Evolutionary conservation across 306 rosid species (phyloP).

Genomic region (Mucuna pruriens): DNA sequence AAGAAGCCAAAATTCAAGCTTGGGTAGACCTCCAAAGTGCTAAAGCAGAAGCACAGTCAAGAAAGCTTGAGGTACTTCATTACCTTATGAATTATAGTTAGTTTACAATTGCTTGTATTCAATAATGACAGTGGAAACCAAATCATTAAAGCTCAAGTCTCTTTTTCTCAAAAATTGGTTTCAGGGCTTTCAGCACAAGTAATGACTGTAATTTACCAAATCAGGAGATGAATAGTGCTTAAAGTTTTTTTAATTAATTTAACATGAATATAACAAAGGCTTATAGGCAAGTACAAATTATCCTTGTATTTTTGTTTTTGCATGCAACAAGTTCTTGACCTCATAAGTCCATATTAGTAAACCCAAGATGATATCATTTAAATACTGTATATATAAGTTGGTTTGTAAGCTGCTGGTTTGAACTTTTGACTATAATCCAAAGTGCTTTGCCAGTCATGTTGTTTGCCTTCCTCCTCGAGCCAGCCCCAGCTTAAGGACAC

Average conservation of each 20-base stretch:
- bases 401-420: slow-evolving; percentile 1
- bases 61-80: slow-evolving; percentile 86
- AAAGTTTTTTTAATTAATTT: background rate
- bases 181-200: background rate
- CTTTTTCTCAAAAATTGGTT: background rate
- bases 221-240: background rate
- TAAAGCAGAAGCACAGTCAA: slow-evolving; percentile 95
- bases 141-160: background rate
- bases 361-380: background rate
- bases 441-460: slow-evolving; percentile 41
- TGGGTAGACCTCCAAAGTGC: slow-evolving; percentile 96
- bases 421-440: slow-evolving; percentile 26
- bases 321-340: background rate
- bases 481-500: slow-evolving; percentile 52
- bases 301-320: background rate
- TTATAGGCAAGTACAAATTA: no score
- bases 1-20: slow-evolving; percentile 94
- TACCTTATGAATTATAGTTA: background rate
- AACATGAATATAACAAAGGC: no score
- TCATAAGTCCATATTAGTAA: background rate
- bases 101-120: background rate
- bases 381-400: background rate
- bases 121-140: background rate
- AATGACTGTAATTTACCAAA: background rate
- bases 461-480: slow-evolving; percentile 64